Evolutionary conservation across 768 basidiomycete species (phyloP).

Genomic region (Boletellus emodensis): DNA sequence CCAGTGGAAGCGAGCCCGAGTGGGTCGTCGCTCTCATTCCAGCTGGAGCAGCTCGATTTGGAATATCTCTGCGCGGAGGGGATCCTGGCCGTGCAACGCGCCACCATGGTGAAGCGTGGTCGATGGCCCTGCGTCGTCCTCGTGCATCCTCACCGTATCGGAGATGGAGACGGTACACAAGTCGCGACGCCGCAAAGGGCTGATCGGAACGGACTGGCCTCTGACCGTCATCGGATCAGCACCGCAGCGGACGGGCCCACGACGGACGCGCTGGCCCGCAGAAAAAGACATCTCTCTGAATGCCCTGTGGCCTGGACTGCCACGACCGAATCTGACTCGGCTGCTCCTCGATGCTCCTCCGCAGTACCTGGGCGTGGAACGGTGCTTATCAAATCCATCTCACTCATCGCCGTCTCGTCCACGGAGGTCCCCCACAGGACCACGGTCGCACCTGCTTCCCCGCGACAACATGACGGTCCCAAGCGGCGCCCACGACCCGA

Average conservation of each 20-base stretch:
- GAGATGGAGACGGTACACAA: no score
- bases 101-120: slow-evolving; percentile 1
- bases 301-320: no score
- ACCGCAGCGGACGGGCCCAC: not conserved
- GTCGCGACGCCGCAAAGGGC: not conserved
- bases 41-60: not conserved
- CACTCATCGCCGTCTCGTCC: not conserved
- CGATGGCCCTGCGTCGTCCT: slow-evolving; percentile 12
- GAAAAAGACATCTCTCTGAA: no score
- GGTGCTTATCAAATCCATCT: slow-evolving; percentile 12
- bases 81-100: not conserved
- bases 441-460: no score
- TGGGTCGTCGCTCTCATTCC: not conserved
- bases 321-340: no score
- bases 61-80: not conserved
- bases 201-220: not conserved
- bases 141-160: not conserved
- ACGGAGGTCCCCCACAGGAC: no score
- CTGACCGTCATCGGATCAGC: not conserved
- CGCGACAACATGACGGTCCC: no score
- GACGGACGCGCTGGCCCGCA: no score
- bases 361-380: not conserved
- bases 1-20: no score
- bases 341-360: slow-evolving; percentile 1
- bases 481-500: not conserved